Conservation (phyloP, 2,329 filamentous ascomycete genomes). For the Stagonosporopsis chrysanthemi region DNA sequence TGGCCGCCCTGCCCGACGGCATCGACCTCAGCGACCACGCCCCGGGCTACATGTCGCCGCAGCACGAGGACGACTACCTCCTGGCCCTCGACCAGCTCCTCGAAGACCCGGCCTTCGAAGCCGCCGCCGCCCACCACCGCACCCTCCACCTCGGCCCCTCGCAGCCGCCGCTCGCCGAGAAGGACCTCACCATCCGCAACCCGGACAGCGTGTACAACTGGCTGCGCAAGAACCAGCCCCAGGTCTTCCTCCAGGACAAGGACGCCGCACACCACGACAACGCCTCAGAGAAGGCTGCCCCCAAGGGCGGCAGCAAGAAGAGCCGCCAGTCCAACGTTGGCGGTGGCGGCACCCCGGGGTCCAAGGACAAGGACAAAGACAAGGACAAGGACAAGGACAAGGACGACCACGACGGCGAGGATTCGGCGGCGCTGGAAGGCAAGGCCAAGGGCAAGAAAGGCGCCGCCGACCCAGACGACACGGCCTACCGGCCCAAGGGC, state of each 20-base stretch:
- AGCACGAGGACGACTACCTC: slow-evolving; percentile 78
- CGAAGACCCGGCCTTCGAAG: slow-evolving; percentile 62
- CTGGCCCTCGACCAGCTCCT: slow-evolving; percentile 66
- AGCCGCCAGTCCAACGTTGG: slow-evolving; percentile 46
- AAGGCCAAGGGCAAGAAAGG: slow-evolving; percentile 40
- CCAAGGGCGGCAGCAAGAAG: slow-evolving; percentile 38
- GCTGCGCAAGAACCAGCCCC: slow-evolving; percentile 83
- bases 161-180: slow-evolving; percentile 53
- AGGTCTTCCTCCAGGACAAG: slow-evolving; percentile 83
- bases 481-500: slow-evolving; percentile 58
- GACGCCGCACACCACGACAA: slow-evolving; percentile 51
- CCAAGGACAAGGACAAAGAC: too few species aligned
- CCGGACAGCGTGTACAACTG: slow-evolving; percentile 95
- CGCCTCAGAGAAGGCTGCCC: slow-evolving; percentile 43
- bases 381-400: too few species aligned
- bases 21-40: slow-evolving; percentile 63
- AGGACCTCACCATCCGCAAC: slow-evolving; percentile 71
- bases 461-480: slow-evolving; percentile 51
- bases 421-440: slow-evolving; percentile 45
- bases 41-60: slow-evolving; percentile 70
- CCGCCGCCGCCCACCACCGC: slow-evolving; percentile 51
- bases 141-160: slow-evolving; percentile 51
- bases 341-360: slow-evolving; percentile 35
- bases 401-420: slow-evolving; percentile 53
- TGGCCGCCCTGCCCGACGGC: slow-evolving; percentile 46